Base-by-base conservation (phyloP, 1,284 basidiomycete genomes). In the Ceratobasidium theobromae region DNA sequence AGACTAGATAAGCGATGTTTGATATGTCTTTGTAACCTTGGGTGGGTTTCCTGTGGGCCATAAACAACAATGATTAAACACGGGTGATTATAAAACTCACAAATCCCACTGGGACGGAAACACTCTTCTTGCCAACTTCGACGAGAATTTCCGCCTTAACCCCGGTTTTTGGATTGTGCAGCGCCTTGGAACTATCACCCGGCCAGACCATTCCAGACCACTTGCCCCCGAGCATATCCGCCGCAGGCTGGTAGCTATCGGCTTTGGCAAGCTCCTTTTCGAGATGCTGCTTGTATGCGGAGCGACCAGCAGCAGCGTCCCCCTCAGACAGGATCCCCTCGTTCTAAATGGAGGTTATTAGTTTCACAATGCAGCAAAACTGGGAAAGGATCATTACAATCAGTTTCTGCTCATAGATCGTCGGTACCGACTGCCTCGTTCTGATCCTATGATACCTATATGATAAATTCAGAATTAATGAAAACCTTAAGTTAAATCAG, bases 151-250 rank as follows among this genome's bases (percentile, higher is more conserved):
- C 79, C 5, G 71, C 72, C 0, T 80, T 74, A 0, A 91, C 84
- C 2, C 93, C 92, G 0, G 92, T 95, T 28, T 82, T 80, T 0
- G 90, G 89, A 32, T 82, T 74, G 48, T 77, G 76, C 1, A 78
- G 73, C 0, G 86, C 89, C 4, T 81, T 79, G 0, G 72, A 67
- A 48, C 79, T 82, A 16, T 62, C 57, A 1, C 81, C 78, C 0
- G 92, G 89, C 89, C 92, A 93, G 0, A 86, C 85, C 72, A 90
- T 83, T 0, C 78, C 80, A 23, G 73, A 77, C 92, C 92, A 94
- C 57, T 85, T 85, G 5, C 79, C 83, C 53, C 82, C 75, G 2
- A 89, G 78, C 76, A 84, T 86, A 18, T 82, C 78, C 1, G 81
- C 79, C 9, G 77, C 71, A 0, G 88, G 85, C 0, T 67, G 73